Evolutionary conservation across 2,329 filamentous ascomycete species (phyloP).

Genomic region (Diaporthe vexans): DNA sequence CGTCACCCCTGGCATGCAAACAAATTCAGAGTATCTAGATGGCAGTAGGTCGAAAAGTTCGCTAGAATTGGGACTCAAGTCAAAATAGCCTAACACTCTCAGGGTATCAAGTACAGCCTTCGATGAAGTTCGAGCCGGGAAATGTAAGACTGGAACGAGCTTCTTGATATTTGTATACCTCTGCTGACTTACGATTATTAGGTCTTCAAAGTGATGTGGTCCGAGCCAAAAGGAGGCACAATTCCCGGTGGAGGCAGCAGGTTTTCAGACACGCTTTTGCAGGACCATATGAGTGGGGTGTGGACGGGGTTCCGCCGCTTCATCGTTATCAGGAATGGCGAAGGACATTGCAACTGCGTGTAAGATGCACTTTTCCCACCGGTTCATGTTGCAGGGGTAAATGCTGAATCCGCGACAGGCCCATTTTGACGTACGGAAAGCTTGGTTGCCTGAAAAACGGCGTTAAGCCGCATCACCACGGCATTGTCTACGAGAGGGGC

Average conservation of each 20-base stretch:
- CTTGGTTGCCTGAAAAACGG: conserved; percentile 67
- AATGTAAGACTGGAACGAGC: conserved; percentile 5
- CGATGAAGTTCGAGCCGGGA: conserved; percentile 19
- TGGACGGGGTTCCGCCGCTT: conserved; percentile 68
- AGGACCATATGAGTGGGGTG: conserved; percentile 54
- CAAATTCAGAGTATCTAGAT: conserved; percentile 26
- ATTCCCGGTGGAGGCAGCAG: conserved; percentile 33
- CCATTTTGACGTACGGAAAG: conserved; percentile 68
- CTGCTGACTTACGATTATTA: conserved; percentile 44
- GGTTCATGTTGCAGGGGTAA: not conserved
- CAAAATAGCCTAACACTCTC: not conserved
- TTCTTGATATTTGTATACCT: not conserved
- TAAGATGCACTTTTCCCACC: conserved; percentile 52
- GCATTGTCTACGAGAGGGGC: conserved; percentile 61
- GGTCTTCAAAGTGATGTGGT: conserved; percentile 71
- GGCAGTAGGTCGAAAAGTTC: conserved; percentile 7
- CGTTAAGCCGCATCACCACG: conserved; percentile 66
- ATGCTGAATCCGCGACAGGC: conserved; percentile 52
- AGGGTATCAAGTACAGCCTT: conserved; percentile 35
- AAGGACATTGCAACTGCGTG: conserved; percentile 70
- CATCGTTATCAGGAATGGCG: conserved; percentile 65
- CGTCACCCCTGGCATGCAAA: conserved; percentile 8
- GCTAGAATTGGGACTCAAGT: too few species aligned
- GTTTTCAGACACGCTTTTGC: conserved; percentile 48
- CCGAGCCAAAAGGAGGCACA: conserved; percentile 56